Evolutionary conservation across 73 alveolate species (phyloP), one percentile per base, ranked within the genome.

Genomic region (Diophrys sp.): DNA sequence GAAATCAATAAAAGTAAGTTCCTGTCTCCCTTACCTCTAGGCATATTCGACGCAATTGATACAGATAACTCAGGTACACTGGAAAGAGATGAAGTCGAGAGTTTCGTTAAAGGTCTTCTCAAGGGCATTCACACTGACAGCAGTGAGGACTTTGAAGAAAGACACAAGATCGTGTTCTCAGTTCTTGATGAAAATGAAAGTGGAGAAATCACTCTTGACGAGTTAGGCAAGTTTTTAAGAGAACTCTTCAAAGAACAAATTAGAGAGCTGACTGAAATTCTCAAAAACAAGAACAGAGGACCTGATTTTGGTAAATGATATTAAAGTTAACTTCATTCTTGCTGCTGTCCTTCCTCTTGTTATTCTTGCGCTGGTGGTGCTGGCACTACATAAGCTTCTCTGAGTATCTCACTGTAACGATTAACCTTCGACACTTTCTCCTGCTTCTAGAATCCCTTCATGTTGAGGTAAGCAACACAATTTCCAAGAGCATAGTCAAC

Each of bases 21-120:
- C n/a, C n/a, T n/a, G n/a, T n/a, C n/a, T n/a, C n/a, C n/a, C n/a
- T n/a, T n/a, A n/a, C n/a, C n/a, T n/a, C n/a, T n/a, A n/a, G n/a
- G n/a, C n/a, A 81, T 81, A 30, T 81, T 81, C 29, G 89, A 81
- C 56, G 89, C 89, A 1, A 81, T 81, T 30, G 89, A 81, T 33
- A 81, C 89, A n/a, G 89, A 81, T 73, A 81, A 81, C 73, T 29
- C 76, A n/a, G 89, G 89, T 5, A 81, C 89, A 11, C 57, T 81
- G 8, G 89, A 81, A 71, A 54, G 78, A 33, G 89, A 81, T n/a
- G 89, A 81, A 81, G 89, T 81, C 0, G 83, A 73, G 33, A 18
- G 44, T 54, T 81, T 81, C 83, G 74, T 81, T 1, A 81, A 81
- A 53, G 83, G 77, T 31, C 74, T 81, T 33, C 83, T 81, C 14